Evolutionary conservation across 805 yeast genomes (phyloP), one percentile per base, ranked within the genome.

Genomic region (Jamesozyma spencerorum): DNA sequence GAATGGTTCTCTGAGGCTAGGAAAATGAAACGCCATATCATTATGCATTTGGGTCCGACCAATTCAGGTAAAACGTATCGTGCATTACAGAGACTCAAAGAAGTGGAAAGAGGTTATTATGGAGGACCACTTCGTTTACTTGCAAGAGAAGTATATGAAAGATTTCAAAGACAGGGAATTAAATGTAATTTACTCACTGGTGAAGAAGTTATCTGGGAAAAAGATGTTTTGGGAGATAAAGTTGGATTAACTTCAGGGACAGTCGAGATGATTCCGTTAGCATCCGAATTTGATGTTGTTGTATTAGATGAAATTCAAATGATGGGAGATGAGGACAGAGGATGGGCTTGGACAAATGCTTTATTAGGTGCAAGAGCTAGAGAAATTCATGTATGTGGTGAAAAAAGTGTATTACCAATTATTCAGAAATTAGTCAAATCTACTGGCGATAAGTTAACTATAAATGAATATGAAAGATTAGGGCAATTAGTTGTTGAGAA

Each of bases 31-130:
- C 68, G 99, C 31, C 79, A 81, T 38, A 70, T 92, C 37, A 72
- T 82, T n/a, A 74, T 92, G 78, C 99, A 92, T 58, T 85, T 92
- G 10, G 99, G 99, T 0, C 98, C 99, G 1, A 92, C 99, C 0
- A 92, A 92, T 58, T 80, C 92, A 49, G 99, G 99, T 11, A 92
- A 92, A 54, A 92, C 97, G 0, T 84, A 85, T 55, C 72, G 75
- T 36, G 95, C 97, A 0, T 64, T 92, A 35, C 70, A 81, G 51
- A 70, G 77, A 41, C 68, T 92, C 37, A 78, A 78, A 49, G 53
- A 60, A 17, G 77, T 86, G 13, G 69, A 76, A 26, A 71, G 78
- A 15, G 98, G 98, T 0, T 84, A 82, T 49, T 92, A 81, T 62
- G 97, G 97, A 0, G 97, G 97, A 1, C 99, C 99, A 0, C 65